Evolutionary conservation across 257 asterid species (phyloP), one percentile per base, ranked within the genome.

Genomic region (Solanum chiquidenum): DNA sequence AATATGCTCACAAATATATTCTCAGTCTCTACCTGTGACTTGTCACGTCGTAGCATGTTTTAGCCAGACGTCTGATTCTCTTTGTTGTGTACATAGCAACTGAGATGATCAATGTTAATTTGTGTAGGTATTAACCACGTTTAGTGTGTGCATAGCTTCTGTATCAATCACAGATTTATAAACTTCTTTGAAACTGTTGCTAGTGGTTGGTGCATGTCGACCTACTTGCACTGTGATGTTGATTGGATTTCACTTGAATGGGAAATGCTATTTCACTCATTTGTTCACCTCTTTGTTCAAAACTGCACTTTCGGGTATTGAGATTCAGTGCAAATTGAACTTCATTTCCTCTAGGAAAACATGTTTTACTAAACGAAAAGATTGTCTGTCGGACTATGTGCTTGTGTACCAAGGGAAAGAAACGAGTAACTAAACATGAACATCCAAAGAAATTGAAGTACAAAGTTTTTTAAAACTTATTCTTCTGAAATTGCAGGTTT

Each of bases 401-500:
- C 13, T 76, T n/a, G 27, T 40, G 84, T 40, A 38, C 58, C 23
- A 38, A 75, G 58, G 58, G 34, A 12, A 75, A 75, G 20, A 75
- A 27, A 5, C 1, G 83, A 75, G 83, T 11, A 40, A 40, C 55
- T 25, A 12, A 37, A 60, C 40, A 76, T 9, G 38, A 62, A 34
- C 14, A 73, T 49, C 25, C 27, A 1, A 52, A 85, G 49, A 84
- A 88, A 21, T 31, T 10, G n/a, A 86, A 35, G 52, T 10, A 75
- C 27, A 25, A n/a, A 13, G 71, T 62, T 42, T 60, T 42, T 73
- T 16, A 58, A 35, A 58, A 31, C 76, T 46, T 16, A 34, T 60
- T 73, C 64, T 16, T 69, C 69, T 69, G 25, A n/a, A 23, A 5
- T 73, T 92, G 89, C 92, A 95, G 99, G 89, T 96, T 96, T 55